Conservation (phyloP, 129 eudicot genomes). For the Centrapalus pauciflorus region DNA sequence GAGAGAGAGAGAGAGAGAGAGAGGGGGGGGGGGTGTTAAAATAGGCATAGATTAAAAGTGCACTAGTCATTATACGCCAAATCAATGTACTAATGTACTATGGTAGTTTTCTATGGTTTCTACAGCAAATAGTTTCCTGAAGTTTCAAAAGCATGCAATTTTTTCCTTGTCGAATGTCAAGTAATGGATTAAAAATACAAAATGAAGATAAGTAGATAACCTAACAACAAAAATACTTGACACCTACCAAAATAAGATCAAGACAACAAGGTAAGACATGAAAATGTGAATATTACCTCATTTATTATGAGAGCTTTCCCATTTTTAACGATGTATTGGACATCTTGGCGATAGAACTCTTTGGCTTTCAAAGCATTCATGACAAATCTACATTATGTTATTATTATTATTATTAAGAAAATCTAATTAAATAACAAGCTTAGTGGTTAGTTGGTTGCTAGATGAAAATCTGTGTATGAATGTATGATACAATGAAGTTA, state of each 20-base stretch:
- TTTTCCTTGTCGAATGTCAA: not conserved
- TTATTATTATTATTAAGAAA: slow-evolving; percentile 4
- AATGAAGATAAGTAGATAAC: not conserved
- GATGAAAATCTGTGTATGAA: not conserved
- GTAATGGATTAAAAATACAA: not conserved
- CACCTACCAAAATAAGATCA: not conserved
- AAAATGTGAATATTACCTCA: slow-evolving; percentile 50
- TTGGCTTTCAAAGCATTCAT: slow-evolving; percentile 95
- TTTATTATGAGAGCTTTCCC: slow-evolving; percentile 88
- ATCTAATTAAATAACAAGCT: slow-evolving; percentile 2
- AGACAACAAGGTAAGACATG: not conserved
- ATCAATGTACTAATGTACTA: not conserved
- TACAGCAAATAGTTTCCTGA: not conserved
- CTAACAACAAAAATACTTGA: not conserved
- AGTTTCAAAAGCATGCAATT: not conserved
- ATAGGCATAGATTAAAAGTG: not conserved
- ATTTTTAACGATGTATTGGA: slow-evolving; percentile 85
- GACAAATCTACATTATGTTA: slow-evolving; percentile 64
- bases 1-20: not conserved
- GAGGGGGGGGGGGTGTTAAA: no score
- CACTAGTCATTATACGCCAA: not conserved
- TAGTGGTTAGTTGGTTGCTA: not conserved
- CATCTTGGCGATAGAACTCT: slow-evolving; percentile 91
- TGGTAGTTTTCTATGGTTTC: not conserved
- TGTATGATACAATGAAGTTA: not conserved